Evolutionary conservation across 2,329 filamentous ascomycete species (phyloP).

Genomic region (Fusarium pseudonygamai): DNA sequence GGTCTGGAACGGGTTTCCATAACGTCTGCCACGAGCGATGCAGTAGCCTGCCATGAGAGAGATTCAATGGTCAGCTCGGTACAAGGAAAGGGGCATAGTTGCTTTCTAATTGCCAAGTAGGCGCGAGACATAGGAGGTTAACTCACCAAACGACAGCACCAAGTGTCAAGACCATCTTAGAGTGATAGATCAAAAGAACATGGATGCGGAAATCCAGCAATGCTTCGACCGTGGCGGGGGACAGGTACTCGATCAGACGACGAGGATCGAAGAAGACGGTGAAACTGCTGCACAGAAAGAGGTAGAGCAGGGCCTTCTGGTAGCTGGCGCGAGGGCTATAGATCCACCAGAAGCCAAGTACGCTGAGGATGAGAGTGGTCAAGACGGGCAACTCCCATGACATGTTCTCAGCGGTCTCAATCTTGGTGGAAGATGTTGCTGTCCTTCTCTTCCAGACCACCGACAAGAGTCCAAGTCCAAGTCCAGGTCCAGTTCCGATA

Average conservation of each 20-base stretch:
- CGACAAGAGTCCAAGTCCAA: conserved; percentile 22
- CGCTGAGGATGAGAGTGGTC: conserved; percentile 52
- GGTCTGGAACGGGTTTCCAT: conserved; percentile 87
- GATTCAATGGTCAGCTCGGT: conserved; percentile 21
- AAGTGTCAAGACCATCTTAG: conserved; percentile 65
- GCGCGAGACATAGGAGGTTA: conserved; percentile 1
- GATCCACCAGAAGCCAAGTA: conserved; percentile 52
- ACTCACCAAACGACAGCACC: conserved; percentile 64
- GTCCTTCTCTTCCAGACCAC: conserved; percentile 34
- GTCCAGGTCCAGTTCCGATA: conserved; percentile 10
- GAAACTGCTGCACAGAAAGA: conserved; percentile 46
- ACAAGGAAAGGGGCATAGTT: neutral
- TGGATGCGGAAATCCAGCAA: conserved; percentile 57
- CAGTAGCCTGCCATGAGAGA: conserved; percentile 69
- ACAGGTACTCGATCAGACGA: conserved; percentile 44
- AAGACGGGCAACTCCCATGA: conserved; percentile 55
- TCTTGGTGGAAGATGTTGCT: conserved; percentile 33
- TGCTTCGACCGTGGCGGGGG: conserved; percentile 43
- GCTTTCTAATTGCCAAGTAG: neutral
- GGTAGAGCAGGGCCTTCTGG: conserved; percentile 46
- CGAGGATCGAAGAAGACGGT: conserved; percentile 48
- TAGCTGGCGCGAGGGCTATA: conserved; percentile 47
- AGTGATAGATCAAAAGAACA: conserved; percentile 58
- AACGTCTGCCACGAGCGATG: conserved; percentile 89
- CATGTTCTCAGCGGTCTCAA: conserved; percentile 52